Percentiles rank a stretch among this genome's conserved stretches.
These are phyloP conservation scores for Scleroderma citrinum DNA, from an alignment of 768 basidiomycete species.

Conservation along the genomic window DNA sequence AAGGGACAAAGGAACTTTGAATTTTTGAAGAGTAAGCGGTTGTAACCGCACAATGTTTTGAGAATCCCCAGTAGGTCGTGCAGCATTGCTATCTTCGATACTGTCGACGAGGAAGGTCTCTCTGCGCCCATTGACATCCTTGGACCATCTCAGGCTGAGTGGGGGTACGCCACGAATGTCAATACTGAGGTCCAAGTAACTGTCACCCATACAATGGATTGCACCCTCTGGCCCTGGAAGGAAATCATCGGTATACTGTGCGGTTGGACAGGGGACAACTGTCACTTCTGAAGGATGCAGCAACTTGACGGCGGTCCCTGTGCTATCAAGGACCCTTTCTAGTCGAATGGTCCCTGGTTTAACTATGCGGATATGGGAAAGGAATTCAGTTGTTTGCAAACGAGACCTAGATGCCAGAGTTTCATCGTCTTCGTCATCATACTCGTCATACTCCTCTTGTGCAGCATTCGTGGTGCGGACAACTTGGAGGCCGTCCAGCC, in stretches of 20 bases:
- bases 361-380: constrained; percentile 65
- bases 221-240: constrained; percentile 33
- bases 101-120: constrained; percentile 81
- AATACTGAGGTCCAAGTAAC: constrained; percentile 53
- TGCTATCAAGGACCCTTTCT: constrained; percentile 65
- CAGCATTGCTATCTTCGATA: constrained; percentile 56
- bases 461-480: constrained; percentile 32
- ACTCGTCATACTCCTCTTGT: constrained; percentile 56
- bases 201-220: constrained; percentile 65
- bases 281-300: constrained; percentile 55
- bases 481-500: constrained; percentile 46
- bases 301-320: constrained; percentile 70
- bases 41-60: constrained; percentile 17
- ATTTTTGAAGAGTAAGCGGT: constrained; percentile 41
- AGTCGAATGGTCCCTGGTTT: constrained; percentile 74
- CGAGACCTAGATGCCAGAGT: constrained; percentile 31
- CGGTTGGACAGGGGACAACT: constrained; percentile 78
- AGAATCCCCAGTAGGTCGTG: constrained; percentile 20
- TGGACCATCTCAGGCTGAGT: constrained; percentile 71
- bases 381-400: constrained; percentile 69
- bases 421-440: constrained; percentile 52
- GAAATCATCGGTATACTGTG: constrained; percentile 48
- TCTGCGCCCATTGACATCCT: constrained; percentile 55
- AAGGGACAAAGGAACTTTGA: constrained; percentile 65
- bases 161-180: constrained; percentile 71